Base-by-base conservation (phyloP, 164 flowering plant species). In the Nymphaea colorata region DNA sequence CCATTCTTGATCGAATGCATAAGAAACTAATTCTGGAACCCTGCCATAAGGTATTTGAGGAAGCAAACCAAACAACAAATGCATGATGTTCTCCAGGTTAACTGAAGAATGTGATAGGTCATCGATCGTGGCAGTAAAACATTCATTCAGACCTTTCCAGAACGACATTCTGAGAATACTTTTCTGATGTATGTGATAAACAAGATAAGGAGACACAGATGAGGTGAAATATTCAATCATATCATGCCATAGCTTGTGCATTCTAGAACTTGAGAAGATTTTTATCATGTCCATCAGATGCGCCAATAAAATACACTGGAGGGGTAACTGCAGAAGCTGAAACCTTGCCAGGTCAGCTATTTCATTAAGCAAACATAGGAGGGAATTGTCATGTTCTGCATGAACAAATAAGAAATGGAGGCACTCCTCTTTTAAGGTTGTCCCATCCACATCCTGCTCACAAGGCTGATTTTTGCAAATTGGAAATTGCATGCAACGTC, bases 401-500 rank as follows among this genome's bases (percentile, higher is more conserved):
- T 90, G 96, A 69, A 80, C 86, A 67, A 90, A 72, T 14, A 91
- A 79, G 68, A 95, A 91, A 68, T 42, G 65, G 45, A 95, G 41
- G 65, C 96, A 88, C 73, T 87, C 87, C 74, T 83, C 84, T 75
- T 93, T 74, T 5, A 94, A 79, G 25, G 36, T 60, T 73, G 80
- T 84, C 74, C 71, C 76, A 67, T 71, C 44, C 60, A 44, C 62
- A 64, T 73, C 68, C 66, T 62, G 70, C 66, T 77, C 81, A 51
- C 69, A 60, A 10, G 67, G 70, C 66, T 73, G 59, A 18, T 61
- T 69, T 51, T 70, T 78, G 71, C 76, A 69, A 72, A 75, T 74
- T 74, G 79, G 87, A 68, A 81, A 90, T 80, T 82, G 86, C 99
- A 95, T 88, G 76, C 88, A 87, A 63, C 93, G 86, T 69, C 92